Base-by-base conservation (phyloP, 345 rosid genomes). In the Bruguiera gymnorhiza region DNA sequence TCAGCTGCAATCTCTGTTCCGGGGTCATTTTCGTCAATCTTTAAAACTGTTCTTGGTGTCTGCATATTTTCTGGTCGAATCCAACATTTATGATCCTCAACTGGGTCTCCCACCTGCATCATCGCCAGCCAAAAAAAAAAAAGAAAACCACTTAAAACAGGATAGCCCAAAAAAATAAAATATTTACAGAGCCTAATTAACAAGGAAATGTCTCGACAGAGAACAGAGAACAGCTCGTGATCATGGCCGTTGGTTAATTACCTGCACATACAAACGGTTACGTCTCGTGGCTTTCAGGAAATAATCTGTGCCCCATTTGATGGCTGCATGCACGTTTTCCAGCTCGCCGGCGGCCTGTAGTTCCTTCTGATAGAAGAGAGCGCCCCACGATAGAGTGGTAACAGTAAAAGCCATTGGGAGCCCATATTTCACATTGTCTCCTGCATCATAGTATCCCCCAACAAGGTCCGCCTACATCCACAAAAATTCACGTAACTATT, bases 381-480 rank as follows among this genome's bases (percentile, higher is more conserved):
- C 83, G n/a, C 87, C 76, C 99, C 95, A 88, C 1, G 99, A 79
- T 5, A 94, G 59, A 0, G 97, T 94, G 27, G 97, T 89, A 56
- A 91, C 59, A 2, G 97, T 94, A 68, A 89, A 95, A 2, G 99
- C 99, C 97, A 91, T 84, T 3, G 97, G 99, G 8, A 94, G 67
- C 32, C 97, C 96, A 19, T 83, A 94, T 73, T 94, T 89, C 46
- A 94, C 90, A 60, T 94, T 94, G 83, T 94, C 98, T 48, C 98
- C 98, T 3, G 97, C 98, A 75, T 94, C 98, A 70, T 94, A 94
- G 70, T 89, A 91, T 63, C 98, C 98, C 51, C 98, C 97, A 0
- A 68, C 77, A 30, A 94, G 89, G 78, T 94, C 92, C 76, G 83
- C 83, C 98, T 91, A 24, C 30, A 46, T 31, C 8, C 26, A 43